Base-by-base conservation (phyloP, 768 basidiomycete species). In the Lentinula boryana region DNA sequence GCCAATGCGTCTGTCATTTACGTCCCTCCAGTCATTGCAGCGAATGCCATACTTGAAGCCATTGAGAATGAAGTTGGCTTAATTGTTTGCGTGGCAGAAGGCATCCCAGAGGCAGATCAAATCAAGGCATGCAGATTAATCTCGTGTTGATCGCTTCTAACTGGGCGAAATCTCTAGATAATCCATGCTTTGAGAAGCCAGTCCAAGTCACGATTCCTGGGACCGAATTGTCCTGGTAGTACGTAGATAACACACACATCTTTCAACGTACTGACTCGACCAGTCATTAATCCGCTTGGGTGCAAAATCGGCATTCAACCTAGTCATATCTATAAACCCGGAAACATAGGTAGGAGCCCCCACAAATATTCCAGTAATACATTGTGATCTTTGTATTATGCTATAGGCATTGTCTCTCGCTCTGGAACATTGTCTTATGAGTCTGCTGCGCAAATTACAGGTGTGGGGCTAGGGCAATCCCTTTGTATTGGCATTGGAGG, bases 261-360 rank as follows among this genome's bases (percentile, higher is more conserved):
- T 51, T 32, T 27, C 9, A 23, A 5, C 50, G 50, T 15, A 27
- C 36, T 15, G 23, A 31, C 44, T 54, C 21, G 60, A 32, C 33
- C 33, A 82, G 87, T 99, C 68, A 98, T 98, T 70, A 95, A 95
- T 70, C 95, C 95, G 16, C 80, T 90, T 41, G 95, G 95, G 18
- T 99, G 97, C 80, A 98, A 98, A 81, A 98, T 99, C 86, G 97
- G 97, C 62, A 99, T 99, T 70, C 90, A 93, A 69, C 97, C 97
- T 8, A 96, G 95, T 35, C 93, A 96, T 72, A 98, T 99, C 68
- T 96, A 98, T 78, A 92, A 74, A 65, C 95, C 96, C 60, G 97
- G 97, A 56, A 93, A 91, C 67, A 96, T 99, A 67, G 96, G 95
- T 91, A 67, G 36, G 83, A 70, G 27, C 27, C 27, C 27, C 27